Evolutionary conservation across 208 protist species (phyloP).

Genomic region (Porcisia hertigi): DNA sequence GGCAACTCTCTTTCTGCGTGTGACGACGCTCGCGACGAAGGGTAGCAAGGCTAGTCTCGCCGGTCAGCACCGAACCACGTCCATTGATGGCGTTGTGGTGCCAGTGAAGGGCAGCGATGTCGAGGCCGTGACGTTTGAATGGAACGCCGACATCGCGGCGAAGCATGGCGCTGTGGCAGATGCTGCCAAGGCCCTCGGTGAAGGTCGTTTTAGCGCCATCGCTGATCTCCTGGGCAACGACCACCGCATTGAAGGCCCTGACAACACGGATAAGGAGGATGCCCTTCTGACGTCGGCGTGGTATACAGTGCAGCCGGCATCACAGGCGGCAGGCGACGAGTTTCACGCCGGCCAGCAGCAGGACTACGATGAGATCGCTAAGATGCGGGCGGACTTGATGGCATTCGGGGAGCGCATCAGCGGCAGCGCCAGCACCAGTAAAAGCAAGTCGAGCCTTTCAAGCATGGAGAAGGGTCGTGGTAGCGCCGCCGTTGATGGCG

Average conservation of each 20-base stretch:
- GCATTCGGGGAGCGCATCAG: constrained; percentile 74
- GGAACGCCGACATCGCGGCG: constrained; percentile 32
- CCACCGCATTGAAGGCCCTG: constrained; percentile 18
- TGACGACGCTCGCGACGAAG: constrained; percentile 51
- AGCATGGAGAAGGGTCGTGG: constrained; percentile 87
- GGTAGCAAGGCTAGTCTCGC: constrained; percentile 9
- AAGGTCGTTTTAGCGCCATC: constrained; percentile 82
- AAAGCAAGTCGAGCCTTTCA: constrained; percentile 78
- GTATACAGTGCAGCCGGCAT: constrained; percentile 80
- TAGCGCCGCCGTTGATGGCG: constrained; percentile 37
- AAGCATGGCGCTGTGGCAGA: constrained; percentile 32
- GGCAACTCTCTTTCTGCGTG: constrained; percentile 71
- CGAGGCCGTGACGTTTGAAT: constrained; percentile 82
- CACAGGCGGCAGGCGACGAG: constrained; percentile 54
- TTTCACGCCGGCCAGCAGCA: constrained; percentile 54
- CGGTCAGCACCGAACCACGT: constrained; percentile 35
- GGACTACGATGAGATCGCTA: constrained; percentile 84
- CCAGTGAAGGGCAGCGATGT: constrained; percentile 52
- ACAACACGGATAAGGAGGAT: constrained; percentile 26
- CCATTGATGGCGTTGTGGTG: constrained; percentile 61
- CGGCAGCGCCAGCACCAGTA: constrained; percentile 64
- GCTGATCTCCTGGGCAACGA: constrained; percentile 64
- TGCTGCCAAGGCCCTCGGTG: constrained; percentile 46
- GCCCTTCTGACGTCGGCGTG: constrained; percentile 60
- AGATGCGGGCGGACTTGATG: constrained; percentile 79